Conservation (phyloP, 176 grass and related monocot genomes). For the Olyra latifolia region DNA sequence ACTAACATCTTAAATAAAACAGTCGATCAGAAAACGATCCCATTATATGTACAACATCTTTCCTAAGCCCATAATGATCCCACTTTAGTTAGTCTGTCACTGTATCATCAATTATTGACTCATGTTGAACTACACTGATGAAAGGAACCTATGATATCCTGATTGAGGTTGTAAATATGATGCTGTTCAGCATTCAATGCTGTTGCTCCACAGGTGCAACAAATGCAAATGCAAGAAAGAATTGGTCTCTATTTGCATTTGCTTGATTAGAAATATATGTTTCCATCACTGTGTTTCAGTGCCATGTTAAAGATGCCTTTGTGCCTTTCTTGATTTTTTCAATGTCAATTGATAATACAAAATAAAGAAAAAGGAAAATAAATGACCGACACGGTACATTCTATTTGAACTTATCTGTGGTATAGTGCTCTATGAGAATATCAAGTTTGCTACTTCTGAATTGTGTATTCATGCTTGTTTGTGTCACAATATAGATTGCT, state of each 20-base stretch:
- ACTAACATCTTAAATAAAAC: background rate
- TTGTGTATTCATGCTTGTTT: background rate
- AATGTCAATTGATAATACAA: background rate
- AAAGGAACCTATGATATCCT: background rate
- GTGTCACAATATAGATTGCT: background rate
- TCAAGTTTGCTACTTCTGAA: background rate
- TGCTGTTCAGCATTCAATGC: constrained; percentile 11
- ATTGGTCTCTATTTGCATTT: background rate
- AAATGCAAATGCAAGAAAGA: background rate
- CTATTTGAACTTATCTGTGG: background rate
- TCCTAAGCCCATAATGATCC: background rate
- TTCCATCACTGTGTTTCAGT: background rate
- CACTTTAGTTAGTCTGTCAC: background rate
- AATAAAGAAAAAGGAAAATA: background rate
- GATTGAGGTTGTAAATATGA: constrained; percentile 1
- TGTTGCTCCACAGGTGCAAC: background rate
- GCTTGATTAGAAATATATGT: constrained; percentile 6
- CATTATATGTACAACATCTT: constrained; percentile 12
- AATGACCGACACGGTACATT: background rate
- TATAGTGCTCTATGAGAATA: background rate
- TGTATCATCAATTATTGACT: constrained; percentile 21
- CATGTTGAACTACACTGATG: constrained; percentile 2
- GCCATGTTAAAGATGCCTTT: background rate
- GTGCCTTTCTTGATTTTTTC: background rate
- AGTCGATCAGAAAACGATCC: background rate